Evolutionary conservation across 2,329 filamentous ascomycete species (phyloP).

Genomic region (Orbilia brochopaga): DNA sequence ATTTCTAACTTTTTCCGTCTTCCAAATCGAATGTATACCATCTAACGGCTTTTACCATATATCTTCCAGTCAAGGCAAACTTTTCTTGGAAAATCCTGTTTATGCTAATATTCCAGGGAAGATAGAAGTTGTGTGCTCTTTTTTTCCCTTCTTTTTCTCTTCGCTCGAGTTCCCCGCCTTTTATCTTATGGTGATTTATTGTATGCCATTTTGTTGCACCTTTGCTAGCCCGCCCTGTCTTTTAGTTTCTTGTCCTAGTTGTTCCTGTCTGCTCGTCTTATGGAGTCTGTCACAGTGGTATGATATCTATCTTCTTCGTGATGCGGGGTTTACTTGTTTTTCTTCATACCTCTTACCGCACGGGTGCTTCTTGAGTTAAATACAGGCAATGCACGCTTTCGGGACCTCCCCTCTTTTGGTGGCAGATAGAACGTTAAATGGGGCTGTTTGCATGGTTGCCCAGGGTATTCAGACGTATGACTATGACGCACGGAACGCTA

Average conservation of each 20-base stretch:
- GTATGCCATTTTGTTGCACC: constrained; percentile 22
- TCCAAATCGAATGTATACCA: constrained; percentile 43
- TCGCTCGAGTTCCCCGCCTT: too few relatives aligned
- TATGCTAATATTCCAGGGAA: constrained; percentile 13
- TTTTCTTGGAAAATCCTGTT: constrained; percentile 14
- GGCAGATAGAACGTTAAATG: not conserved
- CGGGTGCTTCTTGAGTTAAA: constrained; percentile 13
- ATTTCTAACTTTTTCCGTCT: constrained; percentile 30
- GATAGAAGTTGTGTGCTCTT: constrained; percentile 41
- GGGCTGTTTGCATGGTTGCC: not conserved
- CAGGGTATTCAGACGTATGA: not conserved
- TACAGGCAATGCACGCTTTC: constrained; percentile 28
- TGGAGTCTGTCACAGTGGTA: constrained; percentile 14
- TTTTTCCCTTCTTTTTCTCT: constrained; percentile 55
- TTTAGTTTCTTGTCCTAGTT: constrained; percentile 4
- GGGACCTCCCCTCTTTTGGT: constrained; percentile 8
- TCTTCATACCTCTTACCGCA: constrained; percentile 4
- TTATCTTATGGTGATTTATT: constrained; percentile 1
- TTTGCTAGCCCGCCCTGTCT: constrained; percentile 11
- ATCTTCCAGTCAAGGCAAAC: constrained; percentile 21
- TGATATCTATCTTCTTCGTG: constrained; percentile 23
- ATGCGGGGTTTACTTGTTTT: constrained; percentile 33
- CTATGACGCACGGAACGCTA: not conserved
- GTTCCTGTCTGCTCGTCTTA: constrained; percentile 9
- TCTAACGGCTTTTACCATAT: constrained; percentile 40